phyloP scores from a whole-genome alignment of 192 early-diverging fungal genomes.

The Coemansia sp. region DNA sequence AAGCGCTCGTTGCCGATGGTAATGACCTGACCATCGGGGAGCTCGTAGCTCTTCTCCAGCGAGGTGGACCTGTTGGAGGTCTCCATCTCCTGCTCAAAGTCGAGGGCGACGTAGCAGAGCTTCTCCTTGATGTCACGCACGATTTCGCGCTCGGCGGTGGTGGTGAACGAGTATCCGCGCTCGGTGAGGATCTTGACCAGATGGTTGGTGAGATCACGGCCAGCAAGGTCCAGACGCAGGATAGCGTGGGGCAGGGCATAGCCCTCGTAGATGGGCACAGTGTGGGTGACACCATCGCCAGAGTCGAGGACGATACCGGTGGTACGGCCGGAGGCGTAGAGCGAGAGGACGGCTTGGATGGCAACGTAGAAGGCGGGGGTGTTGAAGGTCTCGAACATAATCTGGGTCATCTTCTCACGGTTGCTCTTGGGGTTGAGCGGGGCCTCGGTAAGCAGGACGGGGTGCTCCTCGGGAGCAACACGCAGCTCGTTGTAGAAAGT shows the following conservation, averaged over 20 bases:
- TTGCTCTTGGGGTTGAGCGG: constrained; percentile 98
- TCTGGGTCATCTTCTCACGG: constrained; percentile 99
- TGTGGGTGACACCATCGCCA: constrained; percentile 97
- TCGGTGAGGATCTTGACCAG: constrained; percentile 92
- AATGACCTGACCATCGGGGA: constrained; percentile 98
- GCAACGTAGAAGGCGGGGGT: constrained; percentile 95
- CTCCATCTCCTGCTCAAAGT: constrained; percentile 98
- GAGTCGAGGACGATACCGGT: constrained; percentile 99
- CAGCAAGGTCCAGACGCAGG: constrained; percentile 94
- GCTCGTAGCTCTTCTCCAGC: constrained; percentile 96
- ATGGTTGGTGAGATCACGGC: constrained; percentile 95
- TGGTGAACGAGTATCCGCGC: constrained; percentile 94
- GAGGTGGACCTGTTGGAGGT: constrained; percentile 89
- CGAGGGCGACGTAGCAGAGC: constrained; percentile 96
- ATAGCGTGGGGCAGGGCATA: constrained; percentile 95
- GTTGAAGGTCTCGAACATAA: constrained; percentile 99
- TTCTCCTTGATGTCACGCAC: constrained; percentile 99
- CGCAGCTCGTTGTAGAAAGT: constrained; percentile 98
- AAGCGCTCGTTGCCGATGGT: constrained; percentile 98
- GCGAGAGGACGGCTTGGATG: constrained; percentile 95
- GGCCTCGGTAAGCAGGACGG: constrained; percentile 95
- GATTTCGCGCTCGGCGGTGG: constrained; percentile 96
- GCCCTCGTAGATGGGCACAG: constrained; percentile 98
- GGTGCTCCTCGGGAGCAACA: constrained; percentile 97
- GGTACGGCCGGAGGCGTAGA: constrained; percentile 95